A percentile compares a stretch with the other conserved stretches of the same genome.
Conservation (phyloP, 768 basidiomycete species). For the Nidula microcarpa region DNA sequence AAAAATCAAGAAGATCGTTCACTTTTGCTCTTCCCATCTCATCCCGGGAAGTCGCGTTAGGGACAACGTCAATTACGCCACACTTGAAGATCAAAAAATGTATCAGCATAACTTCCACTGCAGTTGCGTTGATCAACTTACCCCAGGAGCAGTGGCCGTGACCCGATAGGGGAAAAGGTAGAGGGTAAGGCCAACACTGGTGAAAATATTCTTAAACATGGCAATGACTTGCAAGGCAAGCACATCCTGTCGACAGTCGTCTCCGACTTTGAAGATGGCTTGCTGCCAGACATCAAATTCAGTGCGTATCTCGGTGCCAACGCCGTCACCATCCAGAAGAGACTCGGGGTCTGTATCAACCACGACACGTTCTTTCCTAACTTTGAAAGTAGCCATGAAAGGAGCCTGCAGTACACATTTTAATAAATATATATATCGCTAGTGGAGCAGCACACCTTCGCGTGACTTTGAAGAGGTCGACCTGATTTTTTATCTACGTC, state of each 20-base stretch:
- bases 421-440: neutral
- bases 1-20: conserved; percentile 93
- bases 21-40: conserved; percentile 99
- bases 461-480: conserved; percentile 93
- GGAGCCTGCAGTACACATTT: conserved; percentile 65
- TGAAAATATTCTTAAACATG: conserved; percentile 99
- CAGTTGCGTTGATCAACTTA: conserved; percentile 33
- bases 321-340: conserved; percentile 60
- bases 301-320: conserved; percentile 49
- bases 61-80: conserved; percentile 97
- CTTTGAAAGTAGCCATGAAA: conserved; percentile 99
- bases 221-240: conserved; percentile 95
- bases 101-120: neutral
- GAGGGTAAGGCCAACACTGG: conserved; percentile 78
- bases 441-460: conserved; percentile 61
- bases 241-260: conserved; percentile 99
- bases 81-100: conserved; percentile 48
- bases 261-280: conserved; percentile 99
- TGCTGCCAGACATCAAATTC: conserved; percentile 94
- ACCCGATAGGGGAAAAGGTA: conserved; percentile 97
- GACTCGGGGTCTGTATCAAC: conserved; percentile 72
- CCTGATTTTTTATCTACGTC: conserved; percentile 98
- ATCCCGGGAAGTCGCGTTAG: conserved; percentile 95
- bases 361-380: conserved; percentile 77
- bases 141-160: conserved; percentile 94